Conservation (phyloP, 768 basidiomycete species). For the Russula sp. region DNA sequence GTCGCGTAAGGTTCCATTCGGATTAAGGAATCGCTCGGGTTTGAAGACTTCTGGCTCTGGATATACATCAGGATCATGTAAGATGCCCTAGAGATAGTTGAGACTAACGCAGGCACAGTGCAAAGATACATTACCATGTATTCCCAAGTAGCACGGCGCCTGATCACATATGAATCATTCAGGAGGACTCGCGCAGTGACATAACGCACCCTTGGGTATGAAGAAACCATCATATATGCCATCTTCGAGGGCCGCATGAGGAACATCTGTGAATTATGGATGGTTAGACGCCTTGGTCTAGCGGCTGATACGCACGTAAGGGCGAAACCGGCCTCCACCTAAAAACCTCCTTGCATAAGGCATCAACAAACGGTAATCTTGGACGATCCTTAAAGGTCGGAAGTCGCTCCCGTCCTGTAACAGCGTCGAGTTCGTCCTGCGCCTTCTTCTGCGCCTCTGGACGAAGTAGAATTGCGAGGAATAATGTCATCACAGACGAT, state of each 20-base stretch:
- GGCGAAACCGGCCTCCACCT: slow-evolving; percentile 20
- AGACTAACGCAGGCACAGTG: background rate
- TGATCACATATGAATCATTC: background rate
- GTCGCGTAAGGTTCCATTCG: slow-evolving; percentile 16
- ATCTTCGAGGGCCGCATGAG: background rate
- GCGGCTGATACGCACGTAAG: slow-evolving; percentile 8
- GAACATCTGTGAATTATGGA: background rate
- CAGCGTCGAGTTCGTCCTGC: slow-evolving; percentile 24
- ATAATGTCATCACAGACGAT: background rate
- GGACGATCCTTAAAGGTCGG: slow-evolving; percentile 23
- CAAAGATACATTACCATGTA: background rate
- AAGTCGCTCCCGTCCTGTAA: slow-evolving; percentile 22
- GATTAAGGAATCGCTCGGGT: slow-evolving; percentile 21
- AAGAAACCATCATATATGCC: slow-evolving; percentile 11
- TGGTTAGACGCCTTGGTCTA: background rate
- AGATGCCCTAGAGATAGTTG: slow-evolving; percentile 20
- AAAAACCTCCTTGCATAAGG: slow-evolving; percentile 23
- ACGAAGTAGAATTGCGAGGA: slow-evolving; percentile 15
- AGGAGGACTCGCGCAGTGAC: background rate
- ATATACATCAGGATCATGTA: slow-evolving; percentile 21
- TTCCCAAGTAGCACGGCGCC: background rate
- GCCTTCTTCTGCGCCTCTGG: slow-evolving; percentile 22
- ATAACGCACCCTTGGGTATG: background rate
- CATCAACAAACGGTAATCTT: slow-evolving; percentile 24
- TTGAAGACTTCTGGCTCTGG: slow-evolving; percentile 21